phyloP scores from a whole-genome alignment of 371 early-diverging fungal species.

The Apophysomyces elegans region DNA sequence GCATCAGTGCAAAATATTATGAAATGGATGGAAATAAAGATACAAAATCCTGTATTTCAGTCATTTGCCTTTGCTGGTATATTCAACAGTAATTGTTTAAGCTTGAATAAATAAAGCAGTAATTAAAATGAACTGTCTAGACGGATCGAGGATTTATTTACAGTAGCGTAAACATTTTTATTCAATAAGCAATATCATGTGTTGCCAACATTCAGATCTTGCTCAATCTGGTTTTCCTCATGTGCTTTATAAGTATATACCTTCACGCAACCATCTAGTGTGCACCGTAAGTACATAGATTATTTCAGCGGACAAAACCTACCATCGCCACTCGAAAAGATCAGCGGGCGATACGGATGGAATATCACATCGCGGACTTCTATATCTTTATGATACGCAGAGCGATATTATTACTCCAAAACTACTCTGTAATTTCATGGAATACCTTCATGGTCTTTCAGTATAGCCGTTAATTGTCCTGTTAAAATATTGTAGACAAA shows the following conservation, averaged over 20 bases:
- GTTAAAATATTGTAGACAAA: constrained; percentile 73
- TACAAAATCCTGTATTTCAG: too few relatives aligned
- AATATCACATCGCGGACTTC: constrained; percentile 93
- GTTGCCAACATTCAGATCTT: constrained; percentile 23
- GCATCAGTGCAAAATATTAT: too few relatives aligned
- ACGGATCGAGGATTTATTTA: too few relatives aligned
- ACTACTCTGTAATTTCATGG: background rate
- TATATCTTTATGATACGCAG: constrained; percentile 52
- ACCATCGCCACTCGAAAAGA: constrained; percentile 89
- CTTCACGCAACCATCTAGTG: constrained; percentile 42
- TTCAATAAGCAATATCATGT: background rate
- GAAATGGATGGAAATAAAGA: too few relatives aligned
- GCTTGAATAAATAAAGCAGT: too few relatives aligned
- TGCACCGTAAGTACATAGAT: background rate
- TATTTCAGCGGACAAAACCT: constrained; percentile 13
- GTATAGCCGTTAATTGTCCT: constrained; percentile 67
- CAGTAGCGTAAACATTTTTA: background rate
- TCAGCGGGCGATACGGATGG: constrained; percentile 77
- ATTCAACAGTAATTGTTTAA: too few relatives aligned
- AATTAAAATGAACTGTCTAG: too few relatives aligned
- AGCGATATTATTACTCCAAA: background rate
- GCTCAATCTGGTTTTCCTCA: constrained; percentile 16
- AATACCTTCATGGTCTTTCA: constrained; percentile 75
- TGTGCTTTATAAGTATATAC: constrained; percentile 39
- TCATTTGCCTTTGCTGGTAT: too few relatives aligned